Evolutionary conservation across 805 yeast species (phyloP).

Genomic region (Spathaspora sp.): DNA sequence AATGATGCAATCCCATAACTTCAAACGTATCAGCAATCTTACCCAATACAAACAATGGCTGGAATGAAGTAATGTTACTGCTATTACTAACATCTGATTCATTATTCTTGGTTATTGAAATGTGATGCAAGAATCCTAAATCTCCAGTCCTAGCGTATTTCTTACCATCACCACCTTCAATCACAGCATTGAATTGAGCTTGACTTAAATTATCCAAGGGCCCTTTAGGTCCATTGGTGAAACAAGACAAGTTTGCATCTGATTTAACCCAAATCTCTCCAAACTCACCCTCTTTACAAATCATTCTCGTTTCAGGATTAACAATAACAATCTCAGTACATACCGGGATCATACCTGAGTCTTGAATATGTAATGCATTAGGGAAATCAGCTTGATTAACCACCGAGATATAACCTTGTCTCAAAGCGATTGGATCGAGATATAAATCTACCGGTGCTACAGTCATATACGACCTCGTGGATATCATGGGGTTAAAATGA

Average conservation of each 20-base stretch:
- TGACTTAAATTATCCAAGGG: constrained; percentile 48
- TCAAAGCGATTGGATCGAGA: constrained; percentile 80
- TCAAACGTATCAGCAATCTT: constrained; percentile 85
- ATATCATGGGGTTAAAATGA: constrained; percentile 73
- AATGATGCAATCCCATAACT: constrained; percentile 84
- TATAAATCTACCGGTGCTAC: constrained; percentile 85
- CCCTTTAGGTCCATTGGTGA: constrained; percentile 51
- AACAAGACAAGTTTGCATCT: constrained; percentile 71
- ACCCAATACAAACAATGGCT: constrained; percentile 82
- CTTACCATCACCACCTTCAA: constrained; percentile 56
- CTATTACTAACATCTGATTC: constrained; percentile 1
- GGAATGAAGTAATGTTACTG: constrained; percentile 43
- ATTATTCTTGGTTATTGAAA: constrained; percentile 44
- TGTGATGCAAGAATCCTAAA: constrained; percentile 83
- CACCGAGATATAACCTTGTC: constrained; percentile 83
- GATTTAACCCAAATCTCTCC: constrained; percentile 98
- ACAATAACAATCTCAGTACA: constrained; percentile 93
- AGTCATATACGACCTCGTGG: constrained; percentile 82
- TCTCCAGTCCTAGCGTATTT: constrained; percentile 88
- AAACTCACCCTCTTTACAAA: constrained; percentile 85
- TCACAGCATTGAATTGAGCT: constrained; percentile 57
- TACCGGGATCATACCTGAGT: constrained; percentile 94
- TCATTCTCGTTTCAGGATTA: constrained; percentile 80
- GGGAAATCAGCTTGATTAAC: constrained; percentile 72
- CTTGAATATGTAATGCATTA: constrained; percentile 75